These are phyloP conservation scores for Niebla homalea DNA, from an alignment of 495 filamentous ascomycete species.

Conservation along the genomic window DNA sequence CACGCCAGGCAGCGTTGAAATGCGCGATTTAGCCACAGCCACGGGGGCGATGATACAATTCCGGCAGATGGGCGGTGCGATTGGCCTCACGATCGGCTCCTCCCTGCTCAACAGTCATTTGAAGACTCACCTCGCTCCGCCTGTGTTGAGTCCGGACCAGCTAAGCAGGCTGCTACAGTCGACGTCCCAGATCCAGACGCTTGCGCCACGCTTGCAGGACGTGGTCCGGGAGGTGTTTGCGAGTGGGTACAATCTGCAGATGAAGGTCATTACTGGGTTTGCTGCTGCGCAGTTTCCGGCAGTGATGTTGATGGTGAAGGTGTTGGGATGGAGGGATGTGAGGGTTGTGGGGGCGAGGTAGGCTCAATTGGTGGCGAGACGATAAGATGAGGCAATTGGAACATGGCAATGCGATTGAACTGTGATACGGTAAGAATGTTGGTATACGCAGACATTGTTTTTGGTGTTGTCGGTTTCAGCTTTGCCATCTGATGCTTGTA, in stretches of 20 bases:
- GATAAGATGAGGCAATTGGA: no score
- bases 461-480: no score
- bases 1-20: not conserved
- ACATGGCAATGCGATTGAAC: no score
- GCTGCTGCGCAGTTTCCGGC: slow-evolving; percentile 5
- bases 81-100: not conserved
- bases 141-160: not conserved
- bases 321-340: not conserved
- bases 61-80: not conserved
- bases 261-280: slow-evolving; percentile 24
- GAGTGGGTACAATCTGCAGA: slow-evolving; percentile 19
- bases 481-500: no score
- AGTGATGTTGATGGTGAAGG: slow-evolving; percentile 6
- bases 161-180: slow-evolving; percentile 11
- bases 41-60: not conserved
- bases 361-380: no score
- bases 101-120: not conserved
- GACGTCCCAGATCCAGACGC: slow-evolving; percentile 6
- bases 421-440: no score
- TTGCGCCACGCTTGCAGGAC: slow-evolving; percentile 6
- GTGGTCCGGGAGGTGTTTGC: slow-evolving; percentile 14
- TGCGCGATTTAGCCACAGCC: not conserved
- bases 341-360: not conserved
- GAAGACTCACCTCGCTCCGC: not conserved
- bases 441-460: no score